These are phyloP conservation scores for Mucuna pruriens DNA, from an alignment of 306 rosid species.

Conservation along the genomic window DNA sequence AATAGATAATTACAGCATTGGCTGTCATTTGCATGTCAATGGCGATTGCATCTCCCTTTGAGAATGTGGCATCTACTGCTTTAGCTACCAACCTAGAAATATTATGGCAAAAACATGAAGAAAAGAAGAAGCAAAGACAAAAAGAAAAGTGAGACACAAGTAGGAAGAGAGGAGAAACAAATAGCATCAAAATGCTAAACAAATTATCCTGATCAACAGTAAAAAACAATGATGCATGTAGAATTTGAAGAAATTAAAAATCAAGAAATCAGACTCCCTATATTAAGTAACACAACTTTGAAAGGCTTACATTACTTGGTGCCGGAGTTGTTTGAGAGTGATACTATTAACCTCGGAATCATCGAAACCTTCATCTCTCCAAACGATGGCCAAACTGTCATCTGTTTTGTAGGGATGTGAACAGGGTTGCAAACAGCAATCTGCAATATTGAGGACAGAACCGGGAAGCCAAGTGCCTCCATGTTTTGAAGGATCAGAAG, in stretches of 20 bases:
- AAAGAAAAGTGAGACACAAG: not conserved
- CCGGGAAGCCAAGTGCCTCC: constrained; percentile 81
- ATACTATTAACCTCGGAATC: constrained; percentile 56
- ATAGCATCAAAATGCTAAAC: not conserved
- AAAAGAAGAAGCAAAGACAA: not conserved
- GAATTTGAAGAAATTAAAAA: not conserved
- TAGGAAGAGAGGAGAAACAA: not conserved
- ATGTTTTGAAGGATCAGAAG: constrained; percentile 53
- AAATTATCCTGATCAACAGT: not conserved
- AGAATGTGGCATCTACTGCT: constrained; percentile 70
- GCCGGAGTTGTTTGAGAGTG: constrained; percentile 76
- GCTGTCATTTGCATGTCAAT: constrained; percentile 95
- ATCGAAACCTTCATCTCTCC: constrained; percentile 80
- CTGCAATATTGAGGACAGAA: constrained; percentile 78
- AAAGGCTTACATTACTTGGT: constrained; percentile 76
- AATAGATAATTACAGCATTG: constrained; percentile 74
- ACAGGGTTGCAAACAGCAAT: constrained; percentile 72
- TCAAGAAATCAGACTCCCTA: not conserved
- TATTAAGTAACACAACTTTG: not conserved
- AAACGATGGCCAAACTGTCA: constrained; percentile 64
- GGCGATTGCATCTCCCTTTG: constrained; percentile 93
- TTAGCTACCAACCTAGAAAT: constrained; percentile 80
- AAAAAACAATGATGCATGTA: too few species aligned
- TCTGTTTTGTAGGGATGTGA: constrained; percentile 63
- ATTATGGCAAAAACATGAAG: constrained; percentile 12